Evolutionary conservation across 2,329 filamentous ascomycete species (phyloP).

Genomic region (Penicillium brevicompactum): DNA sequence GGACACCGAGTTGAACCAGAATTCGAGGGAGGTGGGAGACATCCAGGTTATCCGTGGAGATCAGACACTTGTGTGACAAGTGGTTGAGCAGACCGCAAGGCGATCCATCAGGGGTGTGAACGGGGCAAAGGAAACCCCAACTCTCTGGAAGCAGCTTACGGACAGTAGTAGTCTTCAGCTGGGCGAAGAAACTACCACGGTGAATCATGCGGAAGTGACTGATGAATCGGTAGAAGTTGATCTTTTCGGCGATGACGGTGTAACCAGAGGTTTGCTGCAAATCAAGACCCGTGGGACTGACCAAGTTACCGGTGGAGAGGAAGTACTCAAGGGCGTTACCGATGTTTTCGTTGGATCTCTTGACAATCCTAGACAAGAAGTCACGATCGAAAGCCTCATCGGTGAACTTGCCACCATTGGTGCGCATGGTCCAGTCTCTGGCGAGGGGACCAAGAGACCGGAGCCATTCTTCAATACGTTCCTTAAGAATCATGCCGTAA

Average conservation of each 20-base stretch:
- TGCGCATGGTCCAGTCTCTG: conserved; percentile 58
- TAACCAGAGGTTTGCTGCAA: conserved; percentile 93
- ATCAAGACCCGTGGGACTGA: conserved; percentile 89
- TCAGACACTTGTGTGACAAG: conserved; percentile 89
- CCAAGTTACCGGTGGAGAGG: conserved; percentile 89
- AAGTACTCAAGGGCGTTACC: conserved; percentile 91
- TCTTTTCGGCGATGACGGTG: conserved; percentile 95
- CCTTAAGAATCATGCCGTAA: conserved; percentile 94
- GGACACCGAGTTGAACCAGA: conserved; percentile 77
- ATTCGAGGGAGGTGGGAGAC: conserved; percentile 73
- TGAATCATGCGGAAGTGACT: conserved; percentile 99
- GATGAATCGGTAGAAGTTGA: conserved; percentile 98
- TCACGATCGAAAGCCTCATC: conserved; percentile 77
- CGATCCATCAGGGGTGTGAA: conserved; percentile 94
- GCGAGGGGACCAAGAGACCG: conserved; percentile 60
- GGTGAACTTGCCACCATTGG: conserved; percentile 63
- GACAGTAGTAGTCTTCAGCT: conserved; percentile 95
- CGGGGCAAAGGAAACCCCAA: conserved; percentile 96
- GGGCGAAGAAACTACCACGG: conserved; percentile 97
- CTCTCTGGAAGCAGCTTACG: conserved; percentile 93
- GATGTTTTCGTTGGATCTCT: conserved; percentile 82
- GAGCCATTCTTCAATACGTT: conserved; percentile 88
- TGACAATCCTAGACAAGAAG: conserved; percentile 76
- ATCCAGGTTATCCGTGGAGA: conserved; percentile 75
- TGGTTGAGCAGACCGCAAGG: conserved; percentile 96